Evolutionary conservation across 2,329 filamentous ascomycete genomes (phyloP).

Genomic region (Colletotrichum sublineola): DNA sequence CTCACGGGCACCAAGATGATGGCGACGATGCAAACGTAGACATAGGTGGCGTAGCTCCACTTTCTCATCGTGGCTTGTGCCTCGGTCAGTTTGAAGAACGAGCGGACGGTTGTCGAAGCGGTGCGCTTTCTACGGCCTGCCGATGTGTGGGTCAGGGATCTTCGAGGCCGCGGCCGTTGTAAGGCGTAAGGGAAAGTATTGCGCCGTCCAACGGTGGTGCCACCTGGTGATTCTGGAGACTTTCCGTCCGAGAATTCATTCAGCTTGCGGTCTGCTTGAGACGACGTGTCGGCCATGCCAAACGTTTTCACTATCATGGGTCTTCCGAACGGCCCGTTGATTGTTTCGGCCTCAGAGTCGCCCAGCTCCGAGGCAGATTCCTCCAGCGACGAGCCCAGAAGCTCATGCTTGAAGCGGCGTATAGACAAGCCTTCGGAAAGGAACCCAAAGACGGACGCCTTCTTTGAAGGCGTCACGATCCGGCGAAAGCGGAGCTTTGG

Average conservation of each 20-base stretch:
- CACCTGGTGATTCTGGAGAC: constrained; percentile 44
- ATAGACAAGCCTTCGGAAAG: constrained; percentile 59
- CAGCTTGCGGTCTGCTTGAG: constrained; percentile 15
- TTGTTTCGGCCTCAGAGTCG: constrained; percentile 47
- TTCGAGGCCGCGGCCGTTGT: constrained; percentile 47
- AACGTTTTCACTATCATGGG: constrained; percentile 49
- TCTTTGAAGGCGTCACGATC: constrained; percentile 54
- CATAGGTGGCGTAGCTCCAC: constrained; percentile 85
- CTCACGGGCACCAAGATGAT: constrained; percentile 81
- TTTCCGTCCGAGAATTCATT: constrained; percentile 22
- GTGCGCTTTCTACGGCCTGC: constrained; percentile 76
- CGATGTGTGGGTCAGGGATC: constrained; percentile 66
- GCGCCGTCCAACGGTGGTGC: constrained; percentile 51
- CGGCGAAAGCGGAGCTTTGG: constrained; percentile 91
- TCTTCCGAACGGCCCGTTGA: constrained; percentile 25
- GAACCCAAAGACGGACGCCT: constrained; percentile 54
- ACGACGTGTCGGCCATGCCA: constrained; percentile 40
- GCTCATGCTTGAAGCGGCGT: constrained; percentile 60
- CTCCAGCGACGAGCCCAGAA: constrained; percentile 50
- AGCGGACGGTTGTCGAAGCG: constrained; percentile 73
- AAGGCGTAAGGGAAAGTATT: constrained; percentile 67
- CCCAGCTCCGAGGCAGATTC: constrained; percentile 51
- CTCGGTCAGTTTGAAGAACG: constrained; percentile 85
- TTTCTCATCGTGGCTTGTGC: constrained; percentile 82
- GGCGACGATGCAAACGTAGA: constrained; percentile 76